phyloP scores from a whole-genome alignment of 1,139 yeast species.

The Candida neerlandica region DNA sequence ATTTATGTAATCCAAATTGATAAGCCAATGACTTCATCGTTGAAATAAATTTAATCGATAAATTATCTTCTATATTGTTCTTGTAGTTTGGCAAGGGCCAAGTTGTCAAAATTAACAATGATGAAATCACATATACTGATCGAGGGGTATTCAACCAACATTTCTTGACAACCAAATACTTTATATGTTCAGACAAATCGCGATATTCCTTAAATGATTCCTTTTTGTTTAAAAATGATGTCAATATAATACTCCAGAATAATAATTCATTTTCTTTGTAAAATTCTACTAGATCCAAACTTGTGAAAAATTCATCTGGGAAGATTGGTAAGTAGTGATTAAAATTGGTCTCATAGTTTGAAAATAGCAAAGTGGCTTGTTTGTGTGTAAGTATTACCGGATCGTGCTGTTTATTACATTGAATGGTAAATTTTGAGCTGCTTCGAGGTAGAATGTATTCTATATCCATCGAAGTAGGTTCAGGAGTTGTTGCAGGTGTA shows the following conservation, averaged over 20 bases:
- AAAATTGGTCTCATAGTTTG: slow-evolving; percentile 35
- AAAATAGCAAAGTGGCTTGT: slow-evolving; percentile 33
- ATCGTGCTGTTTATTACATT: slow-evolving; percentile 12
- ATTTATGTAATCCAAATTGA: slow-evolving; percentile 49
- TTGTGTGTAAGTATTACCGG: slow-evolving; percentile 29
- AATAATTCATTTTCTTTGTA: slow-evolving; percentile 37
- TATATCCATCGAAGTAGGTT: slow-evolving; percentile 2
- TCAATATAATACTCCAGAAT: slow-evolving; percentile 46
- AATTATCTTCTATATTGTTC: slow-evolving; percentile 36
- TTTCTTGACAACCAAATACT: slow-evolving; percentile 42
- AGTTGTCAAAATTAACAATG: slow-evolving; percentile 46
- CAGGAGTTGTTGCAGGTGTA: slow-evolving; percentile 19
- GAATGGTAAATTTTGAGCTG: slow-evolving; percentile 12
- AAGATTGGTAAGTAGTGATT: slow-evolving; percentile 44
- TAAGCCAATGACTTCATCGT: slow-evolving; percentile 44
- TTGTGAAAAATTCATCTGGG: slow-evolving; percentile 39
- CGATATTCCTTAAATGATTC: slow-evolving; percentile 21
- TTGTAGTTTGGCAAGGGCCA: slow-evolving; percentile 47
- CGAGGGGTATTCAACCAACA: slow-evolving; percentile 53
- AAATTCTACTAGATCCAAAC: slow-evolving; percentile 25
- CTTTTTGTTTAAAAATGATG: slow-evolving; percentile 29
- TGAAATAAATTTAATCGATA: slow-evolving; percentile 42
- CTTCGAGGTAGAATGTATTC: slow-evolving; percentile 6
- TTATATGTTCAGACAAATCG: slow-evolving; percentile 35
- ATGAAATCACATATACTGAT: slow-evolving; percentile 42